phyloP scores from a whole-genome alignment of 2,329 filamentous ascomycete genomes.

The Fusarium protoensiforme region DNA sequence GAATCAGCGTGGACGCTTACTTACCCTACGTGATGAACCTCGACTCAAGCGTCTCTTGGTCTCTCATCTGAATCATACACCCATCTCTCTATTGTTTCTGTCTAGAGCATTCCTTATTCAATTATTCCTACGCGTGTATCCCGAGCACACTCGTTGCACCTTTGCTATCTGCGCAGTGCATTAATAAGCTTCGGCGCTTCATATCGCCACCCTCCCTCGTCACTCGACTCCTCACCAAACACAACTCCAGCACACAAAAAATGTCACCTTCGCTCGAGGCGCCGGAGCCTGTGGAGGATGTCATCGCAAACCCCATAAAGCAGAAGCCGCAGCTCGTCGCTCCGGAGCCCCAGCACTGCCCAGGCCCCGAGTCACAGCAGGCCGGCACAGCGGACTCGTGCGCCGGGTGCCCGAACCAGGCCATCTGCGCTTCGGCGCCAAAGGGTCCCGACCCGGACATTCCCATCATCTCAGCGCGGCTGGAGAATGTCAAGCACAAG shows the following conservation, averaged over 20 bases:
- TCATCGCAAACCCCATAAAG: constrained; percentile 81
- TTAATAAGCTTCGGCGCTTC: constrained; percentile 37
- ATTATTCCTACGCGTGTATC: neutral
- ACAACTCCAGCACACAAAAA: constrained; percentile 2
- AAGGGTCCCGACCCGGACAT: constrained; percentile 98
- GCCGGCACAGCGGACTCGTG: constrained; percentile 83
- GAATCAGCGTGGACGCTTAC: constrained; percentile 36
- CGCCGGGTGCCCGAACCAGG: constrained; percentile 94
- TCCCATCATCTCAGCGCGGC: constrained; percentile 83
- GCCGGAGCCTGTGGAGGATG: constrained; percentile 72
- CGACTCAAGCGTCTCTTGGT: neutral
- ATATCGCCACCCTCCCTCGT: constrained; percentile 29
- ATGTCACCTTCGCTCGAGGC: constrained; percentile 89
- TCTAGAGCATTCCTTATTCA: neutral
- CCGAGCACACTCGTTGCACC: neutral
- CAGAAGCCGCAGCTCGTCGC: constrained; percentile 87
- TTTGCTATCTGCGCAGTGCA: neutral
- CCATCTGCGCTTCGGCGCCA: constrained; percentile 91
- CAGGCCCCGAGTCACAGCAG: constrained; percentile 83
- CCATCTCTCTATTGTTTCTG: neutral
- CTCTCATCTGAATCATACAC: neutral
- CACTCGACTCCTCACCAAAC: neutral
- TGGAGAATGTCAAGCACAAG: constrained; percentile 87
- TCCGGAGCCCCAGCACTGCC: constrained; percentile 96
- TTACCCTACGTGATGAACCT: constrained; percentile 28